Evolutionary conservation across 257 asterid species (phyloP), one percentile per base, ranked within the genome.

Genomic region (Verbena officinalis): DNA sequence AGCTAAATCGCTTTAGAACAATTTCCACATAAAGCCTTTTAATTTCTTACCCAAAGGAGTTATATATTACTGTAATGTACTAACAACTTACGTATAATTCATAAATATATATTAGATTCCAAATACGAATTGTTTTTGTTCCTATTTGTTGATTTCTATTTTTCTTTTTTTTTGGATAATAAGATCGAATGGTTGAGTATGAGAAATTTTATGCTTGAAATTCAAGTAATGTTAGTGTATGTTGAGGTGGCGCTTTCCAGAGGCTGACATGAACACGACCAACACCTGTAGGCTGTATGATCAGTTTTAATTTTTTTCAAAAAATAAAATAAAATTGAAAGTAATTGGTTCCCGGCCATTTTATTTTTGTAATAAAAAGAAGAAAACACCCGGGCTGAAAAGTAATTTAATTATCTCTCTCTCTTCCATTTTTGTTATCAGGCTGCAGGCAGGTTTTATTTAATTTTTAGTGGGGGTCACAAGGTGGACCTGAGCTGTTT

Each of bases 231-330:
- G 44, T 31, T 38, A 55, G 22, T 0, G 57, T 51, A 57, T 57
- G 96, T 77, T 83, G 83, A 77, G 62, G 78, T 74, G 85, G 80
- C 71, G 65, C 84, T 87, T 70, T 87, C 92, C 48, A 16, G 81
- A 72, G 77, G 82, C 66, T 66, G 78, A 73, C 75, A 55, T 72
- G 33, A 54, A 65, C 79, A 61, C 70, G 65, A 57, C 64, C 55
- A 40, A 54, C 49, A 71, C 24, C 59, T 59, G 66, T 67, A n/a
- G 50, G 15, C 13, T 53, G 11, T 50, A 31, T 59, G 42, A 46
- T 62, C 30, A 52, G 53, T 46, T 59, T 15, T 9, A 62, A 14
- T 17, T 34, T 19, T 66, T 6, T 14, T 42, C 48, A 9, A 2
- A 42, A 42, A 3, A 5, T 38, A 30, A 30, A 30, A 30, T n/a